Percentiles rank a stretch among this genome's conserved stretches.
Conservation (phyloP, 768 basidiomycete genomes). For the Boletus pseudopeckii region DNA sequence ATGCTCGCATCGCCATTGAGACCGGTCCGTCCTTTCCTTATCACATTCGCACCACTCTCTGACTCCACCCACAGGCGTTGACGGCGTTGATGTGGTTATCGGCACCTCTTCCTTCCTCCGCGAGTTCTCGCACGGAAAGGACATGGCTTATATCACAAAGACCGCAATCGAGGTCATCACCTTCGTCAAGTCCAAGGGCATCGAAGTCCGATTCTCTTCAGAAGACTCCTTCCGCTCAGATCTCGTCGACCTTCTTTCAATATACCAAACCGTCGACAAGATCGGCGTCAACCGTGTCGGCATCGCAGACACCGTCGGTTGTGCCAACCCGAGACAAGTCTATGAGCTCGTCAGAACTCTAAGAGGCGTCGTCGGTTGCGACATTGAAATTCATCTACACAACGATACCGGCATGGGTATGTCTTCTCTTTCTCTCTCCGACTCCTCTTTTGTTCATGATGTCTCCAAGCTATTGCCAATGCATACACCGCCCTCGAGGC, state of each 20-base stretch:
- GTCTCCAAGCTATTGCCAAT: slow-evolving; percentile 81
- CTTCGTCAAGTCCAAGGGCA: slow-evolving; percentile 99
- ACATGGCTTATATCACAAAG: slow-evolving; percentile 99
- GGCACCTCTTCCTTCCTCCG: slow-evolving; percentile 98
- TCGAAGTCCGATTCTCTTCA: slow-evolving; percentile 99
- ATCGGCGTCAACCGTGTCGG: slow-evolving; percentile 98
- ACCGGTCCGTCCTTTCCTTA: slow-evolving; percentile 59
- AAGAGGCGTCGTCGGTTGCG: slow-evolving; percentile 92
- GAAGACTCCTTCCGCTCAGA: slow-evolving; percentile 99
- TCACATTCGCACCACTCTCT: not conserved
- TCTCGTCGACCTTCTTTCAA: slow-evolving; percentile 95
- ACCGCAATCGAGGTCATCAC: slow-evolving; percentile 98
- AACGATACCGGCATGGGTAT: slow-evolving; percentile 96
- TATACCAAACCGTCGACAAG: slow-evolving; percentile 99
- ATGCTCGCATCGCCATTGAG: slow-evolving; percentile 96
- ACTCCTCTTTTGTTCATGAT: slow-evolving; percentile 1
- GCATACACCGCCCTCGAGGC: slow-evolving; percentile 98
- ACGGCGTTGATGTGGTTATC: slow-evolving; percentile 98
- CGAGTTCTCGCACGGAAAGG: slow-evolving; percentile 99
- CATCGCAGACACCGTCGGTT: slow-evolving; percentile 98
- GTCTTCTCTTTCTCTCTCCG: slow-evolving; percentile 13
- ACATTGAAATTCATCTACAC: slow-evolving; percentile 97
- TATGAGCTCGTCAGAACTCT: slow-evolving; percentile 97
- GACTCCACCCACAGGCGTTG: slow-evolving; percentile 62
- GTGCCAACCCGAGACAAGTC: slow-evolving; percentile 97